These are phyloP conservation scores for Berkeleyomyces basicola DNA, from an alignment of 2,329 filamentous ascomycete genomes.

Conservation along the genomic window DNA sequence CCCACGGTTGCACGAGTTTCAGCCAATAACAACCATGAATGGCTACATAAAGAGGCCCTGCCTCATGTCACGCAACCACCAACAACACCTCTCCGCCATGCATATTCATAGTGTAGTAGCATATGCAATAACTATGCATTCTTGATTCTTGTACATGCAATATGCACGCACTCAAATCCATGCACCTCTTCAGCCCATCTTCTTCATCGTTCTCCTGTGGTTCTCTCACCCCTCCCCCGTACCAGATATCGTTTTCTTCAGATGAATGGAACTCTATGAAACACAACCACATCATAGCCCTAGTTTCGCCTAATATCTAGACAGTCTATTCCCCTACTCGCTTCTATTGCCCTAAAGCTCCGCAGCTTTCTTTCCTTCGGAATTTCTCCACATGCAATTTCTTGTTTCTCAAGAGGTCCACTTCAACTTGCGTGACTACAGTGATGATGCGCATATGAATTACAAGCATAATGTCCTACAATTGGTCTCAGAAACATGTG, in stretches of 20 bases:
- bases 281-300: neutral
- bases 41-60: too few species aligned
- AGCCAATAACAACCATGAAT: too few species aligned
- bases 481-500: neutral
- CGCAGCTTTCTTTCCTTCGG: neutral
- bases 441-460: too few species aligned
- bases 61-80: too few species aligned
- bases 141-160: neutral
- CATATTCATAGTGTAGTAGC: neutral
- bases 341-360: neutral
- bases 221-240: neutral
- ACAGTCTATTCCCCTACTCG: neutral
- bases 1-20: too few species aligned
- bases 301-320: neutral
- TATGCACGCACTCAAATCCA: neutral
- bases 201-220: neutral
- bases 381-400: neutral
- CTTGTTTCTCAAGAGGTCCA: neutral
- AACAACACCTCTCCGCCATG: neutral
- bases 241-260: neutral
- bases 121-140: neutral
- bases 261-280: conserved; percentile 1
- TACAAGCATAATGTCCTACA: too few species aligned
- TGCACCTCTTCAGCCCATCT: neutral
- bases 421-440: too few species aligned